Conservation (phyloP, 371 early-diverging fungal species). For the Mortierella sp. region DNA sequence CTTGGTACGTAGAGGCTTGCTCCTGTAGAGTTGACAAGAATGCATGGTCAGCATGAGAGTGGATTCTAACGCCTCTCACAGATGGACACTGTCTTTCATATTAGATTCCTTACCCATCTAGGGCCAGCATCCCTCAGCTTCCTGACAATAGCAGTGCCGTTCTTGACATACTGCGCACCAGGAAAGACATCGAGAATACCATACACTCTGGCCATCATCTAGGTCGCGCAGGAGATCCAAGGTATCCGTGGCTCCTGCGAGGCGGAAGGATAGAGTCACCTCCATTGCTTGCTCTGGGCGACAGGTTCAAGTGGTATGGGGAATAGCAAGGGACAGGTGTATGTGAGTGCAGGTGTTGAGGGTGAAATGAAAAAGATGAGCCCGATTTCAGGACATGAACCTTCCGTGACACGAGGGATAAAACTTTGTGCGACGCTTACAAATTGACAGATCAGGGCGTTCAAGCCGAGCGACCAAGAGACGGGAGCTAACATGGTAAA, state of each 20-base stretch:
- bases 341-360: neutral
- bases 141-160: neutral
- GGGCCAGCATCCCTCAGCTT: constrained; percentile 7
- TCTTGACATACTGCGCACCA: neutral
- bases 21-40: constrained; percentile 3
- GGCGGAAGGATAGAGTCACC: constrained; percentile 1
- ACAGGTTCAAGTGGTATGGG: neutral
- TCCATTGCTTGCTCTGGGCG: constrained; percentile 3
- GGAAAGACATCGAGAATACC: constrained; percentile 14
- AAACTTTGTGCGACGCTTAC: too few relatives aligned
- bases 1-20: constrained; percentile 6
- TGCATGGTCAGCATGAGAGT: too few relatives aligned
- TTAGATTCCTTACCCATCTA: too few relatives aligned
- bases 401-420: too few relatives aligned
- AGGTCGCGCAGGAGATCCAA: neutral
- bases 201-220: constrained; percentile 16
- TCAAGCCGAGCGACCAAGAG: too few relatives aligned
- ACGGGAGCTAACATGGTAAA: too few relatives aligned
- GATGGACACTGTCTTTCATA: too few relatives aligned
- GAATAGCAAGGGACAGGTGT: neutral
- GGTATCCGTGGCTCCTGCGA: neutral
- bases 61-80: too few relatives aligned
- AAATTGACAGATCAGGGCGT: too few relatives aligned
- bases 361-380: neutral
- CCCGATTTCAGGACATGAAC: too few relatives aligned